These are phyloP conservation scores for Solanum hybrid DNA, from an alignment of 305 asterid species.

Conservation along the genomic window DNA sequence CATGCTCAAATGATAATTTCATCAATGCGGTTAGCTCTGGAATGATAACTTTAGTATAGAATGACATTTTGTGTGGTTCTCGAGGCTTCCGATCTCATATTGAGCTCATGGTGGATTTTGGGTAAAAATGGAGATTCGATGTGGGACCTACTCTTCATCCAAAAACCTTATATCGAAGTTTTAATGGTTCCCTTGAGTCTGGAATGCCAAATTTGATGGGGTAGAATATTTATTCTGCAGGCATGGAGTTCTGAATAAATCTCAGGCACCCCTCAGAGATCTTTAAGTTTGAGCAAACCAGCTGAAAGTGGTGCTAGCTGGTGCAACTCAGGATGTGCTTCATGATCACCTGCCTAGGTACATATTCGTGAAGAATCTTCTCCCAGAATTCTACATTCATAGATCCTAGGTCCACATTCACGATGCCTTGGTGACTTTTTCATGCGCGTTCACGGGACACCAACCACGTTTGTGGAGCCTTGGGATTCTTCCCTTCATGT, in stretches of 20 bases:
- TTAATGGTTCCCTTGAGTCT: background rate
- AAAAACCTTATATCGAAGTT: background rate
- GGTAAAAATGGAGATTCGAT: background rate
- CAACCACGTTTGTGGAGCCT: background rate
- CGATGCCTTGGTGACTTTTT: background rate
- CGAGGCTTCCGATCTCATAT: background rate
- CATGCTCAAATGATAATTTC: background rate
- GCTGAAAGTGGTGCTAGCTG: background rate
- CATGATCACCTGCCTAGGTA: background rate
- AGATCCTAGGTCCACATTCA: background rate
- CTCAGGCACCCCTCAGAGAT: background rate
- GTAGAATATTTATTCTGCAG: background rate
- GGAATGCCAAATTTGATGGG: background rate
- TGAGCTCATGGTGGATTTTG: background rate
- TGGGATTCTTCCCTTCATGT: background rate
- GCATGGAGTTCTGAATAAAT: background rate
- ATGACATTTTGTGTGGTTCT: background rate
- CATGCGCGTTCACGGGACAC: background rate
- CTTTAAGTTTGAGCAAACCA: background rate
- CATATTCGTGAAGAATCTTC: background rate
- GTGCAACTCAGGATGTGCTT: background rate
- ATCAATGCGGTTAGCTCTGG: background rate
- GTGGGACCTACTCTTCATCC: background rate
- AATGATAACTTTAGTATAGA: background rate
- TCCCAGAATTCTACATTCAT: background rate